Percentiles rank a stretch among this genome's conserved stretches.
Evolutionary conservation across 257 asterid species (phyloP).

Genomic region (Coffea canephora): DNA sequence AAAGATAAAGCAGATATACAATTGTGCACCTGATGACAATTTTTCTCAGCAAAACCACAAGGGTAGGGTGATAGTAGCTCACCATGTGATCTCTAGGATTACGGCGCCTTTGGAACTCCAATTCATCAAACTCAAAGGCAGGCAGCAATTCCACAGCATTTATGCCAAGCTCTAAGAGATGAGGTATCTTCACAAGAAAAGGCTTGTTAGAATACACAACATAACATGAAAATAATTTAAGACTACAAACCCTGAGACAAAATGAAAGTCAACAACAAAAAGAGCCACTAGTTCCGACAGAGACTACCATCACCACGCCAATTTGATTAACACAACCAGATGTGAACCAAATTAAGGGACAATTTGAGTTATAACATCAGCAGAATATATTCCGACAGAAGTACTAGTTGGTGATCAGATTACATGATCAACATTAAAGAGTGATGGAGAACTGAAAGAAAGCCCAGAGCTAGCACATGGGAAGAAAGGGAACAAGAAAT

Average conservation of each 20-base stretch:
- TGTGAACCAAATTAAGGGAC: neutral
- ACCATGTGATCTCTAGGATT: conserved; percentile 99
- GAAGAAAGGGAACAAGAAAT: neutral
- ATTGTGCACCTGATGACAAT: conserved; percentile 7
- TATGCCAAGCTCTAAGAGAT: conserved; percentile 92
- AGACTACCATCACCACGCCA: neutral
- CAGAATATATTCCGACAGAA: neutral
- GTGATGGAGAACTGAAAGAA: neutral
- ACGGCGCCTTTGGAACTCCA: conserved; percentile 84
- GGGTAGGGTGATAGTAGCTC: conserved; percentile 15
- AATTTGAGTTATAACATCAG: neutral
- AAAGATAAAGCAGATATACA: neutral
- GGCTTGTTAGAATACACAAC: conserved; percentile 19
- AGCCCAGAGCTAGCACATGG: neutral
- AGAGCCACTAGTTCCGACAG: neutral
- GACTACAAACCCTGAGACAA: neutral
- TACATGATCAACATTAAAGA: neutral
- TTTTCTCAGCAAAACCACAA: neutral
- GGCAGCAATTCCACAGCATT: conserved; percentile 93
- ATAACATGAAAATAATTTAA: conserved; percentile 18
- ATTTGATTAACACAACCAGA: neutral
- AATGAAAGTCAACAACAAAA: neutral
- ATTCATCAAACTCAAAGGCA: conserved; percentile 91
- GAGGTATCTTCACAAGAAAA: conserved; percentile 69
- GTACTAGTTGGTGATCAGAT: neutral